Evolutionary conservation across 1,284 basidiomycete species (phyloP).

Genomic region (Volvariella surrecta): DNA sequence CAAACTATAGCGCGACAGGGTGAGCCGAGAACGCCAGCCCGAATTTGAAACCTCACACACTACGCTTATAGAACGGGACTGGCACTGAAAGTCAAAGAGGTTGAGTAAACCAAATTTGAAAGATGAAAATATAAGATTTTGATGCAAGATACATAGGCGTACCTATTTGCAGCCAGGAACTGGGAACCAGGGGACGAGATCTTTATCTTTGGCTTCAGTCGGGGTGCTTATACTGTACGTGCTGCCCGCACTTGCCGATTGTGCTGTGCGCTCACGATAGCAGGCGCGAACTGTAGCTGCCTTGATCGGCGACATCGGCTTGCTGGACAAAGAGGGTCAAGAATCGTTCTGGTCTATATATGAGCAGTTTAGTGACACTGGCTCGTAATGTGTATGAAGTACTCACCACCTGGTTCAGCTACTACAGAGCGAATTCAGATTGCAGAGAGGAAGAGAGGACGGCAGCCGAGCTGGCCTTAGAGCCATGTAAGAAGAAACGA

Average conservation of each 20-base stretch:
- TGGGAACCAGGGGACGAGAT: slow-evolving; percentile 5
- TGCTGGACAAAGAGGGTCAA: not conserved
- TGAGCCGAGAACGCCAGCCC: no score
- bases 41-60: no score
- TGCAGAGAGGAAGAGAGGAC: not conserved
- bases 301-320: slow-evolving; percentile 3
- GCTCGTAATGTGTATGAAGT: no score
- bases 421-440: not conserved
- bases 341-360: slow-evolving; percentile 2
- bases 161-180: slow-evolving; percentile 1
- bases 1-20: not conserved
- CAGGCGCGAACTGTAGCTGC: slow-evolving; percentile 1
- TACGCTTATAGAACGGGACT: not conserved
- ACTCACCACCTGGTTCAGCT: not conserved
- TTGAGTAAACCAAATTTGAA: not conserved
- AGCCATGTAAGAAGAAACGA: not conserved
- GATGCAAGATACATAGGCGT: slow-evolving; percentile 1
- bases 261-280: not conserved
- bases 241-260: no score
- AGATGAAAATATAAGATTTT: not conserved
- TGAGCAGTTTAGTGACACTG: not conserved
- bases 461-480: not conserved
- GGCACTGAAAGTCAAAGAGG: slow-evolving; percentile 2
- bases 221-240: slow-evolving; percentile 3
- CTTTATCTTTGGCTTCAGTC: slow-evolving; percentile 5